Evolutionary conservation across 2,329 filamentous ascomycete genomes (phyloP), one percentile per base, ranked within the genome.

Genomic region (Rasamsonia emersonii): DNA sequence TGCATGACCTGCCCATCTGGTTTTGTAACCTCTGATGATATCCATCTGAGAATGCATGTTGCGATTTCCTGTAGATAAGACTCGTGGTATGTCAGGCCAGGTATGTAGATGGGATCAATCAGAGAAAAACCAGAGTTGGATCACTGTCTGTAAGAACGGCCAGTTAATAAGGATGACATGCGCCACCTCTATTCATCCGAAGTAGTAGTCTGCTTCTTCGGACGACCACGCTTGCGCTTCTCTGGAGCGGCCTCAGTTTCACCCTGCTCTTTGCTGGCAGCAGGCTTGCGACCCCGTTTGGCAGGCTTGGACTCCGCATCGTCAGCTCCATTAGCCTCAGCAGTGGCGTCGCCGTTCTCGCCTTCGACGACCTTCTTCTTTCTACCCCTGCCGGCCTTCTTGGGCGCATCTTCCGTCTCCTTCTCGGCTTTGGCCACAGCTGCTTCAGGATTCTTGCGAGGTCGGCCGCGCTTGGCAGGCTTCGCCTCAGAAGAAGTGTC

Each of bases 361-460:
- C 11, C 19, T 9, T 20, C 21, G 24, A 28, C 24, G 10, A 25
- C 11, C 33, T 32, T 36, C 11, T 31, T 32, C 26, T 38, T 41
- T 13, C 36, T 19, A 24, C 28, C 30, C 26, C 10, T 28, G n/a
- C n/a, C n/a, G 4, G 35, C 48, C 33, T 54, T 57, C 15, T 52
- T 53, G 3, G 53, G 53, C 24, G 51, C 51, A 30, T 54, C 56
- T 13, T 49, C 53, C 13, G 48, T 53, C 24, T 45, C 47, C 15
- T 45, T 47, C 14, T 48, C 53, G 17, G 50, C 51, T 33, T 53
- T 57, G 1, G 40, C 41, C 26, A 54, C 51, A 4, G 41, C 38
- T 5, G 28, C 24, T 10, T 18, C 17, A 3, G 24, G 11, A 15
- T 24, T 37, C 35, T 47, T 49, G 18, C 44, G 9, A 15, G 44